Conservation (phyloP, 805 yeast genomes). For the Barnettozyma sucrosica region DNA sequence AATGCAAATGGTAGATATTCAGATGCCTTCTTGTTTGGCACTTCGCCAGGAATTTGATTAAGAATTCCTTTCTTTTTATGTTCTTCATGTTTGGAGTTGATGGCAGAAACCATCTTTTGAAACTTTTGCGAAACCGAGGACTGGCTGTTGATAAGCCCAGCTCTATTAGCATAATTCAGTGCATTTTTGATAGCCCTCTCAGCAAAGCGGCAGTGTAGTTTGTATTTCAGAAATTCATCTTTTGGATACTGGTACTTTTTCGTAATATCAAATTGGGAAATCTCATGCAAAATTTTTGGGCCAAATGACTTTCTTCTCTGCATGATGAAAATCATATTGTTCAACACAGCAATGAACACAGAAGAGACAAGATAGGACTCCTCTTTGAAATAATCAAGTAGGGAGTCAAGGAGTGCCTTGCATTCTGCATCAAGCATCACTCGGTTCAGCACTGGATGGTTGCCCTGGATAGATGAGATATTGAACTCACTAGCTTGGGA, state of each 20-base stretch:
- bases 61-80: constrained; percentile 25
- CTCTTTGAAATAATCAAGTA: constrained; percentile 50
- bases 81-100: constrained; percentile 22
- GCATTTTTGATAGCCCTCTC: constrained; percentile 52
- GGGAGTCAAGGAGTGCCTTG: constrained; percentile 56
- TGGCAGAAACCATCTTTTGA: constrained; percentile 18
- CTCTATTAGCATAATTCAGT: constrained; percentile 35
- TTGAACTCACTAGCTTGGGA: constrained; percentile 19
- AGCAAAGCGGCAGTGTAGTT: constrained; percentile 54
- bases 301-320: constrained; percentile 60
- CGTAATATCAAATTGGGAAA: constrained; percentile 59
- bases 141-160: constrained; percentile 25
- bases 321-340: constrained; percentile 56
- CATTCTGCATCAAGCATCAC: constrained; percentile 64
- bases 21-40: constrained; percentile 23
- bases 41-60: constrained; percentile 23
- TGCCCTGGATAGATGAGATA: constrained; percentile 23
- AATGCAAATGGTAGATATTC: constrained; percentile 27
- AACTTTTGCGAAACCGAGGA: constrained; percentile 15
- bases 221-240: constrained; percentile 35
- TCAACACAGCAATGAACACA: constrained; percentile 59
- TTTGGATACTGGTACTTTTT: constrained; percentile 43
- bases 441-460: constrained; percentile 61
- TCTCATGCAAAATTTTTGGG: constrained; percentile 48
- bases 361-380: constrained; percentile 53